These are phyloP conservation scores for Hypoxylon fragiforme DNA, from an alignment of 495 filamentous ascomycete species.

Conservation along the genomic window DNA sequence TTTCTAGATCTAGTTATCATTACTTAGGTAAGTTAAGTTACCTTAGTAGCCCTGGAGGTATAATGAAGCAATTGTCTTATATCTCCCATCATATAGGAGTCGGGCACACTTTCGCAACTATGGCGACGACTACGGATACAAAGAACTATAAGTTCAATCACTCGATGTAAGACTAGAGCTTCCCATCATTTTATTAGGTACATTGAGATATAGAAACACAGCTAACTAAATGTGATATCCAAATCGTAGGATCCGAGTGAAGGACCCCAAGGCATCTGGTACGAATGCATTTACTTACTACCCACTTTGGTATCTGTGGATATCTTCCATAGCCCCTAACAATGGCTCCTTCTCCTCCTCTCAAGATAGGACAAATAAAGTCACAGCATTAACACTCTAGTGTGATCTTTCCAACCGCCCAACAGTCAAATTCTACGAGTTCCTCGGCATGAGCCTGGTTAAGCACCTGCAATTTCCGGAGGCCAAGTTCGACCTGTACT, in stretches of 20 bases:
- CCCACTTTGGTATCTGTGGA: too few species aligned
- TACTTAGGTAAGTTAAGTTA: background rate
- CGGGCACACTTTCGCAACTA: constrained; percentile 52
- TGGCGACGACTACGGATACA: constrained; percentile 71
- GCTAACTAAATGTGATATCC: constrained; percentile 4
- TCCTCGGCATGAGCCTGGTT: constrained; percentile 85
- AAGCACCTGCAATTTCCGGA: constrained; percentile 72
- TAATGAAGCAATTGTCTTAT: background rate
- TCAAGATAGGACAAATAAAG: too few species aligned
- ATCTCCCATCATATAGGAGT: background rate
- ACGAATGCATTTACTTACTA: too few species aligned
- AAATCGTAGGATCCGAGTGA: constrained; percentile 78
- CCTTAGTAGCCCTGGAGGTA: too few species aligned
- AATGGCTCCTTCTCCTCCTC: background rate
- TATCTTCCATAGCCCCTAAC: background rate
- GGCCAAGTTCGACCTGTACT: constrained; percentile 88
- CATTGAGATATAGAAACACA: background rate
- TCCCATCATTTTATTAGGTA: too few species aligned
- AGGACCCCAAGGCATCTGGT: constrained; percentile 85
- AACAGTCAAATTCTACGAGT: constrained; percentile 92
- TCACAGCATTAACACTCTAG: too few species aligned
- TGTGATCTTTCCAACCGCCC: too few species aligned
- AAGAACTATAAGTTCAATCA: constrained; percentile 88
- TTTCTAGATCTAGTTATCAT: background rate
- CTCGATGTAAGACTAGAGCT: constrained; percentile 60